These are phyloP conservation scores for Globisporangium takayamanum DNA, from an alignment of 352 stramenopile species.

Conservation along the genomic window DNA sequence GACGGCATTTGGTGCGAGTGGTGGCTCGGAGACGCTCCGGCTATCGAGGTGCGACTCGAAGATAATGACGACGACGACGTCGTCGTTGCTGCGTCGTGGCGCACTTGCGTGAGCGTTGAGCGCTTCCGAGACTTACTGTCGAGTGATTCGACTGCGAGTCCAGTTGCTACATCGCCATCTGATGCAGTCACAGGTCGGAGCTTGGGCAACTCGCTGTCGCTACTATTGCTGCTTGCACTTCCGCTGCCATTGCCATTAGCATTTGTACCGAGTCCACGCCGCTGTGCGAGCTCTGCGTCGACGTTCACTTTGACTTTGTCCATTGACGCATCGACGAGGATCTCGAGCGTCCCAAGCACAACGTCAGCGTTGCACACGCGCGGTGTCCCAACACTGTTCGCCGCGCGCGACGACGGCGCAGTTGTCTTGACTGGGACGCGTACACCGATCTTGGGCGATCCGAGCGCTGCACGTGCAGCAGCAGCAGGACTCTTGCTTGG, in stretches of 20 bases:
- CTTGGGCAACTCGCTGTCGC: conserved; percentile 35
- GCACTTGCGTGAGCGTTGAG: conserved; percentile 34
- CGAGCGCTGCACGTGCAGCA: background rate
- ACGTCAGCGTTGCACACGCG: conserved; percentile 49
- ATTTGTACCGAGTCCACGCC: conserved; percentile 15
- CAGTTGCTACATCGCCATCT: conserved; percentile 12
- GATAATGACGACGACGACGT: background rate
- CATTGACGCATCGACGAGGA: conserved; percentile 39
- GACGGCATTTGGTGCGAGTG: conserved; percentile 7
- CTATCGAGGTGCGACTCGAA: background rate
- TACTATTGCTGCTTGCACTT: conserved; percentile 9
- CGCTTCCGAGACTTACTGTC: conserved; percentile 11
- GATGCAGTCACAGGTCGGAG: conserved; percentile 33
- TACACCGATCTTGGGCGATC: conserved; percentile 10
- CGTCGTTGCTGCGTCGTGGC: conserved; percentile 16
- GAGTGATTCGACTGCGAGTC: background rate
- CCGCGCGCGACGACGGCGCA: conserved; percentile 2
- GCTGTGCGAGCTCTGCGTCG: conserved; percentile 41
- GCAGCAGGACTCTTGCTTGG: conserved; percentile 3
- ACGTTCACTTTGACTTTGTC: conserved; percentile 62
- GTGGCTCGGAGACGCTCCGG: background rate
- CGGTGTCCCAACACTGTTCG: conserved; percentile 22
- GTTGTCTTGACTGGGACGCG: conserved; percentile 10
- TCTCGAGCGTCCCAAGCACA: conserved; percentile 42
- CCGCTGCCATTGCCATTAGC: conserved; percentile 5